Evolutionary conservation across 2,329 filamentous ascomycete genomes (phyloP), one percentile per base, ranked within the genome.

Genomic region (Alternaria ethzedia): DNA sequence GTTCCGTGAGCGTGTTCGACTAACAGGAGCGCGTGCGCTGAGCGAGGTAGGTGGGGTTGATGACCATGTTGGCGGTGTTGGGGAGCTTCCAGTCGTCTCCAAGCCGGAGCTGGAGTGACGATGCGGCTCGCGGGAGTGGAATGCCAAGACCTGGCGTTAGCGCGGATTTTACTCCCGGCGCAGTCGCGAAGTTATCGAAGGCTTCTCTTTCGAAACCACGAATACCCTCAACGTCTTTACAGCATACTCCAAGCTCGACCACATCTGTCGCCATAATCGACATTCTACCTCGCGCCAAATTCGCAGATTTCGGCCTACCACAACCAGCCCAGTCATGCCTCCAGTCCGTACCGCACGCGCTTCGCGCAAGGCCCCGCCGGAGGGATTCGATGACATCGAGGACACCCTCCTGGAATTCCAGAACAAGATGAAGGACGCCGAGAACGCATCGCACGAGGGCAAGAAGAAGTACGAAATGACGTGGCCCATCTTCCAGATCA

Each of bases 401-500:
- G 91, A 94, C 78, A 93, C 93, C 72, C 89, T 96, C 45, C 87
- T 96, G 72, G 90, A 94, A 75, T 96, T 96, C 83, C 84, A 86
- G 75, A 95, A 94, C 86, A 94, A 94, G 85, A 95, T 96, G 92
- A 96, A 95, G 82, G 93, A 96, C 78, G 96, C 96, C 56, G 94
- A 97, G 79, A 97, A 96, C 81, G 91, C 94, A 51, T 90, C 93
- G 17, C 87, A 90, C 72, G 82, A 92, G 83, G 79, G 92, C 83
- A 87, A 93, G 87, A 86, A 92, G 88, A 94, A 94, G 79, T 91
- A 97, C 78, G 93, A 98, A 82, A 92, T 93, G 71, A 88, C 94
- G 68, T 99, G 96, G 96, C 95, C 96, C 65, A 94, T 99, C 70
- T 98, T 99, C 78, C 94, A 98, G 80, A 97, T 99, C 78, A 91